Conservation (phyloP, 2,329 filamentous ascomycete genomes). For the Diaporthe capsici region DNA sequence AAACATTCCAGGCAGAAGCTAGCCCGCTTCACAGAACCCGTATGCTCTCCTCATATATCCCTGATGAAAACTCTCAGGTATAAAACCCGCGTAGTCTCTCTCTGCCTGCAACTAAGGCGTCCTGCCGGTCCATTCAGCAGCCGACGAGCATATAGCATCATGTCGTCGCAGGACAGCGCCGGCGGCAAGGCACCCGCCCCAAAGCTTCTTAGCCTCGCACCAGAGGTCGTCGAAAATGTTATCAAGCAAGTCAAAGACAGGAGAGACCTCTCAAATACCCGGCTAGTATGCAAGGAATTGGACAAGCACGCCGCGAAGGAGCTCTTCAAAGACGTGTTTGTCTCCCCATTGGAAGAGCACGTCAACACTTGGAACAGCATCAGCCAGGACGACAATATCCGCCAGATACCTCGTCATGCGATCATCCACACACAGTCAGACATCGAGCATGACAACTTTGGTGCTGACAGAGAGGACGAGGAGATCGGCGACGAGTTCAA, state of each 20-base stretch:
- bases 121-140: not conserved
- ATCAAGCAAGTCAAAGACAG: conserved; percentile 7
- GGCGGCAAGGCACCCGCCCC: not conserved
- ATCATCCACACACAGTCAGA: conserved; percentile 20
- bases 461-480: not conserved
- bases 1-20: conserved; percentile 21
- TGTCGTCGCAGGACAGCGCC: not conserved
- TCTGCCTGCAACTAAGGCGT: not conserved
- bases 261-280: conserved; percentile 16
- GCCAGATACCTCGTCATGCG: conserved; percentile 8
- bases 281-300: conserved; percentile 15
- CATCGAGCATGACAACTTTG: not conserved
- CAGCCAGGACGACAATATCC: not conserved
- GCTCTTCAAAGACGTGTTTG: conserved; percentile 6
- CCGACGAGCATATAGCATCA: not conserved
- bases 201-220: conserved; percentile 18
- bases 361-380: conserved; percentile 16
- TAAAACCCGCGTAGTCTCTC: not conserved
- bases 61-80: not conserved
- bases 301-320: conserved; percentile 20
- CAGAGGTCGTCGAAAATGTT: conserved; percentile 28
- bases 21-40: not conserved
- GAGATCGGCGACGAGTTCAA: not conserved
- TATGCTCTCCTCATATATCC: no score
- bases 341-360: not conserved